phyloP scores from a whole-genome alignment of 1,284 basidiomycete species.

The Athelia psychrophila region DNA sequence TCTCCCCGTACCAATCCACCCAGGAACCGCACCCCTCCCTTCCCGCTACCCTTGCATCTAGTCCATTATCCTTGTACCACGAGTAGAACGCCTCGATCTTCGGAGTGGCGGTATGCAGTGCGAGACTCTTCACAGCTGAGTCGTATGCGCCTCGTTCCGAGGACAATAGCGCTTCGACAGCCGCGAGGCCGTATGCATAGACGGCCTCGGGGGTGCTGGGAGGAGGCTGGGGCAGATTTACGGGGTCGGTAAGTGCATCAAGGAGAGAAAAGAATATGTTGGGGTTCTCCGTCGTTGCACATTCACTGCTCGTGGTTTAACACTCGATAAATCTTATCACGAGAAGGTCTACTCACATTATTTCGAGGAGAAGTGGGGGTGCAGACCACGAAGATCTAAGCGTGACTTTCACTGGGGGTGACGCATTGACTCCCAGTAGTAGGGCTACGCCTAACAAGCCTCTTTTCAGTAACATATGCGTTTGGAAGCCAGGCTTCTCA shows the following conservation, averaged over 20 bases:
- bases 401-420: slow-evolving; percentile 75
- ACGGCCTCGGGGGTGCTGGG: slow-evolving; percentile 46
- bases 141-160: slow-evolving; percentile 42
- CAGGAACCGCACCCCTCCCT: slow-evolving; percentile 65
- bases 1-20: slow-evolving; percentile 85
- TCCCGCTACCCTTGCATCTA: slow-evolving; percentile 13
- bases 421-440: slow-evolving; percentile 22
- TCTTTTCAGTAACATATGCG: no score
- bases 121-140: slow-evolving; percentile 60
- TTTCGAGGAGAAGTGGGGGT: slow-evolving; percentile 75
- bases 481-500: no score
- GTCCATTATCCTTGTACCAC: slow-evolving; percentile 46
- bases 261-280: slow-evolving; percentile 69
- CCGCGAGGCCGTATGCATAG: slow-evolving; percentile 54
- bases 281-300: slow-evolving; percentile 59
- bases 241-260: slow-evolving; percentile 57
- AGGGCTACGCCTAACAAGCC: no score
- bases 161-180: slow-evolving; percentile 42
- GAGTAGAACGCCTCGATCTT: slow-evolving; percentile 74
- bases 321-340: slow-evolving; percentile 4
- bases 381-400: slow-evolving; percentile 81
- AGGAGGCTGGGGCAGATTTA: slow-evolving; percentile 30
- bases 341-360: slow-evolving; percentile 58
- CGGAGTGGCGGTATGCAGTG: slow-evolving; percentile 66
- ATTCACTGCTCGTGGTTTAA: slow-evolving; percentile 33